Evolutionary conservation across 2,329 filamentous ascomycete species (phyloP).

Genomic region (Talaromyces islandicus): DNA sequence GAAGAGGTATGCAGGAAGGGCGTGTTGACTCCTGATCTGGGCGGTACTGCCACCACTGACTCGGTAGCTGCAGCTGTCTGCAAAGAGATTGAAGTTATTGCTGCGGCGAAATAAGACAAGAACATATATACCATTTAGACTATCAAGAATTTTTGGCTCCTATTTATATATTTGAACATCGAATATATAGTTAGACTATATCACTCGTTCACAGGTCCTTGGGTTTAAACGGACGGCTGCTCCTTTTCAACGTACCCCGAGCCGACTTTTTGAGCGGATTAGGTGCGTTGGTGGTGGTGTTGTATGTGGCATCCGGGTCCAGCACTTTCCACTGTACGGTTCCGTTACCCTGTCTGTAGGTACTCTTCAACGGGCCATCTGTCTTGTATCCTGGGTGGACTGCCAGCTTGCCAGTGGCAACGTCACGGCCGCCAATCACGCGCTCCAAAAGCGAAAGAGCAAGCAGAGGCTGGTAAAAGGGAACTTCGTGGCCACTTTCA

Average conservation of each 20-base stretch:
- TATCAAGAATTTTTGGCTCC: background rate
- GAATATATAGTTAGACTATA: background rate
- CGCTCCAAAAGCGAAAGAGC: constrained; percentile 51
- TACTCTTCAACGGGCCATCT: constrained; percentile 27
- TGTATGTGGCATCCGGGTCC: constrained; percentile 43
- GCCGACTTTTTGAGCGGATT: constrained; percentile 20
- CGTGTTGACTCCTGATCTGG: constrained; percentile 50
- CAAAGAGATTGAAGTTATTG: background rate
- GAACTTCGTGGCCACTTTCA: constrained; percentile 45
- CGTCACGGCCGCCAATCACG: constrained; percentile 44
- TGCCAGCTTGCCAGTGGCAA: constrained; percentile 48
- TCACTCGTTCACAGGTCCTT: background rate
- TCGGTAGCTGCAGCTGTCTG: background rate
- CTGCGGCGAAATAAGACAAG: background rate
- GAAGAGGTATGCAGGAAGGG: constrained; percentile 49
- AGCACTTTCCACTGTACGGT: constrained; percentile 41
- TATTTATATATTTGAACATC: background rate
- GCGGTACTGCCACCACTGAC: constrained; percentile 44
- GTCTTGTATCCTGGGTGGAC: constrained; percentile 37
- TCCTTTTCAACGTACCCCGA: background rate
- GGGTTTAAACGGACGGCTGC: constrained; percentile 2
- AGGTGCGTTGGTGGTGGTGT: constrained; percentile 38
- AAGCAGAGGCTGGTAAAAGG: constrained; percentile 51
- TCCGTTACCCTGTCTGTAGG: constrained; percentile 20
- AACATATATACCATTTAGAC: background rate